Conservation (phyloP, 768 basidiomycete species). For the Boletus reticuloceps region DNA sequence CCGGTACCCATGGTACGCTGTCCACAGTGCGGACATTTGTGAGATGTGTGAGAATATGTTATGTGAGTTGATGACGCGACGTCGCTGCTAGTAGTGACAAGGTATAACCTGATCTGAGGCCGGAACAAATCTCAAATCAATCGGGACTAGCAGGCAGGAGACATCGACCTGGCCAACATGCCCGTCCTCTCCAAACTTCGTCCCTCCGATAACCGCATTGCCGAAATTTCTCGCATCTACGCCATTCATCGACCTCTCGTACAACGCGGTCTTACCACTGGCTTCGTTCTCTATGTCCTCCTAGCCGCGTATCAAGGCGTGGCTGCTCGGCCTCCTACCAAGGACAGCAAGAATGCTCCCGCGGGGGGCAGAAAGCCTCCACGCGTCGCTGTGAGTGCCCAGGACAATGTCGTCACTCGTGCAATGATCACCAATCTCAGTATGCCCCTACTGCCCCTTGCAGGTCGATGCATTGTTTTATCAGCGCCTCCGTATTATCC, state of each 20-base stretch:
- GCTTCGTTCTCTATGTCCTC: constrained; percentile 72
- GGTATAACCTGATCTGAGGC: too few species aligned
- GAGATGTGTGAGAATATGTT: too few species aligned
- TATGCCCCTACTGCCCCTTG: neutral
- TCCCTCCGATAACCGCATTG: constrained; percentile 37
- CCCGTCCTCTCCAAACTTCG: constrained; percentile 26
- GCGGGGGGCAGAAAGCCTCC: constrained; percentile 42
- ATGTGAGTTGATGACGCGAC: too few species aligned
- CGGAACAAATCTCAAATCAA: too few species aligned
- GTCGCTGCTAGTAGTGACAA: too few species aligned
- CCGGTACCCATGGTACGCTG: too few species aligned
- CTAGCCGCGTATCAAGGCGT: constrained; percentile 60
- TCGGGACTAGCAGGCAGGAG: too few species aligned
- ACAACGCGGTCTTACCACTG: constrained; percentile 65
- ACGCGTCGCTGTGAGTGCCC: constrained; percentile 62
- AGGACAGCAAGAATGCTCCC: constrained; percentile 10
- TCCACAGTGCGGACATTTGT: too few species aligned
- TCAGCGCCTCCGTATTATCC: constrained; percentile 67
- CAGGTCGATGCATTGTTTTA: constrained; percentile 94
- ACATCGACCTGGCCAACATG: constrained; percentile 20
- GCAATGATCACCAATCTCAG: neutral
- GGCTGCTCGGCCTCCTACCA: constrained; percentile 39
- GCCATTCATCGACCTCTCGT: constrained; percentile 62
- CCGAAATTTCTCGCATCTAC: constrained; percentile 53
- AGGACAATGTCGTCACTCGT: neutral